Base-by-base conservation (phyloP, 345 rosid genomes). In the Linum trigynum region DNA sequence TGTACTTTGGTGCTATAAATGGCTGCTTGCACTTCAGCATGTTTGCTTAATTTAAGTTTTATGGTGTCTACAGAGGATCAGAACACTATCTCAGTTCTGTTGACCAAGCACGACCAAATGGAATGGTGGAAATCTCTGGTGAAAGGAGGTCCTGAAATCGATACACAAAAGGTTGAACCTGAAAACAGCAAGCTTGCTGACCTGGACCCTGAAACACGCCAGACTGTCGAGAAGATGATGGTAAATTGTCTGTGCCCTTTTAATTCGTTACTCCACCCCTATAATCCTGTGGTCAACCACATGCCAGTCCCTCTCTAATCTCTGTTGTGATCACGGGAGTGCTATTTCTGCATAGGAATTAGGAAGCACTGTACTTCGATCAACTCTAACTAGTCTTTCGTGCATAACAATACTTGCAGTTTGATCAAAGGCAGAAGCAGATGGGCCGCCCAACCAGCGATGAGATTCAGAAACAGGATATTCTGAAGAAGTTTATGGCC, bases 141-240 rank as follows among this genome's bases (percentile, higher is more conserved):
- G 65, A 88, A 86, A 65, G 94, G 97, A 45, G 99, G 76, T 23
- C 92, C 96, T 71, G 90, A 90, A 66, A 74, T 90, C 50, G 95
- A 94, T 70, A 94, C 97, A 40, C 97, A 90, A 81, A 94, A 88
- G 69, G 97, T 86, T 68, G 97, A 94, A 66, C 97, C 92, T 43
- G 97, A 90, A 79, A 88, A 63, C 69, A 92, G 95, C 83, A 90
- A 85, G 67, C 70, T 92, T 5, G 70, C 85, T 58, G 97, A 92
- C 81, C 79, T 90, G 12, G 98, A 92, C 71, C 83, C 87, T 1
- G 96, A 92, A 71, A 85, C 90, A 35, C 76, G 97, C 16, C 79
- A 74, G 36, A 77, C 87, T 36, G 90, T 90, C 55, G 98, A 92
- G 74, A 92, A 92, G 78, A 87, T 87, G 98, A 83, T 90, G 97